Base-by-base conservation (phyloP, 1,284 basidiomycete species). In the Boletus sp. region DNA sequence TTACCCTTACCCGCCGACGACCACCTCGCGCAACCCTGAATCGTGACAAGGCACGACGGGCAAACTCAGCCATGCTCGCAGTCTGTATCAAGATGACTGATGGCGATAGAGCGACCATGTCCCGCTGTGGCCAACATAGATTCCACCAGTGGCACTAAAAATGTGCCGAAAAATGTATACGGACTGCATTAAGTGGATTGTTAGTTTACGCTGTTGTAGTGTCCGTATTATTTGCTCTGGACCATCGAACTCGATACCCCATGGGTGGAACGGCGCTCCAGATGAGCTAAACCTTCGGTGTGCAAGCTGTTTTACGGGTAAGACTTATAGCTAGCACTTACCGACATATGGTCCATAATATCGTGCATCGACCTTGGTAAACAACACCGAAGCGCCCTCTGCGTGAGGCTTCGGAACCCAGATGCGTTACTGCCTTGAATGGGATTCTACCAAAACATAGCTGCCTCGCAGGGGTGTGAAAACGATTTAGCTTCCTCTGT, bases 231-330 rank as follows among this genome's bases (percentile, higher is more conserved):
- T 62, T 53, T 23, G 60, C 21, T 25, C 38, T 67, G 2, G 60
- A 71, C 67, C 16, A 68, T 70, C 33, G 61, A 70, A 28, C 46
- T 69, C 52, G 61, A n/a, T 67, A 65, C 53, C 71, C 70, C 9
- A 54, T 30, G 19, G 59, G 68, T 48, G 68, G 70, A 33, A 49
- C 59, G 6, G 57, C 63, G 14, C 59, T 71, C 51, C 50, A 38
- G 5, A 60, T 54, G 35, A 69, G 62, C 27, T 35, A 73, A 43
- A 48, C 61, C 27, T 43, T 65, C 16, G 31, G 52, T 28, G 69
- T 43, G 19, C 64, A 65, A 50, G 62, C 70, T n/a, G 50, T 67
- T 37, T 52, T 59, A 17, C 63, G 55, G 16, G 69, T 64, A 50
- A 53, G 55, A 43, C 13, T 16, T 13, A 54, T 25, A 21, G 6